These are phyloP conservation scores for Zymoseptoria passerinii DNA, from an alignment of 2,329 filamentous ascomycete species.

Conservation along the genomic window DNA sequence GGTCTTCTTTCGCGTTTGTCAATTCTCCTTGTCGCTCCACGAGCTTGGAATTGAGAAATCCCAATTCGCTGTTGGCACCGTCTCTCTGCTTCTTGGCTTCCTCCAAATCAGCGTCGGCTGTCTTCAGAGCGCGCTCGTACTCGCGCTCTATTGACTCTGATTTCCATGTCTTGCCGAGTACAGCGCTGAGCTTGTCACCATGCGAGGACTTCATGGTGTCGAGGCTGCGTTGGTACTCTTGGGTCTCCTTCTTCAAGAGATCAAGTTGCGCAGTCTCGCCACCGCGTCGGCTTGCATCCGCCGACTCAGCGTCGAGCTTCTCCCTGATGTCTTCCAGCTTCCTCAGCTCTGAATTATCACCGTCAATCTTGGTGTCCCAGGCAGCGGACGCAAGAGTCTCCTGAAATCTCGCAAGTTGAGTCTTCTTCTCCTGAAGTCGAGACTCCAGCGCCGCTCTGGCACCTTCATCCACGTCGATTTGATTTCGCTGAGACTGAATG, in stretches of 20 bases:
- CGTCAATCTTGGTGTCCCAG: conserved; percentile 63
- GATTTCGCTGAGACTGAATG: conserved; percentile 60
- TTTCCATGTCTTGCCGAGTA: conserved; percentile 61
- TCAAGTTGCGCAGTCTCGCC: conserved; percentile 78
- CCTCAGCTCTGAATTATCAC: conserved; percentile 57
- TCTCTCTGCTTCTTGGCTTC: conserved; percentile 66
- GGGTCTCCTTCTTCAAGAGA: conserved; percentile 69
- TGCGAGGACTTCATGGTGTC: conserved; percentile 71
- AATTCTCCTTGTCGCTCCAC: conserved; percentile 57
- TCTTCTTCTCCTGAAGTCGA: conserved; percentile 60
- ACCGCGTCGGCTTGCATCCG: conserved; percentile 72
- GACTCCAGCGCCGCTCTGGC: conserved; percentile 68
- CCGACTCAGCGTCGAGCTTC: conserved; percentile 67
- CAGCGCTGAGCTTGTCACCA: conserved; percentile 56
- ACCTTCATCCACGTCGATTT: conserved; percentile 80
- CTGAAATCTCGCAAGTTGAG: conserved; percentile 53
- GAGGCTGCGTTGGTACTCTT: conserved; percentile 64
- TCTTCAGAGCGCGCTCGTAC: conserved; percentile 56
- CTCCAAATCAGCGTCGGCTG: conserved; percentile 50
- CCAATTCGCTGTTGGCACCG: conserved; percentile 60
- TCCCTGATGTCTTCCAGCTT: conserved; percentile 64
- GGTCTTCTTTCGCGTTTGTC: conserved; percentile 55
- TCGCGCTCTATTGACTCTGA: conserved; percentile 60
- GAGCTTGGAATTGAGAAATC: conserved; percentile 67
- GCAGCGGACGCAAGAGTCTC: conserved; percentile 54